A percentile compares a stretch with the other conserved stretches of the same genome.
Conservation (phyloP, 139 green algal species). For the Haematococcus lacustris region DNA sequence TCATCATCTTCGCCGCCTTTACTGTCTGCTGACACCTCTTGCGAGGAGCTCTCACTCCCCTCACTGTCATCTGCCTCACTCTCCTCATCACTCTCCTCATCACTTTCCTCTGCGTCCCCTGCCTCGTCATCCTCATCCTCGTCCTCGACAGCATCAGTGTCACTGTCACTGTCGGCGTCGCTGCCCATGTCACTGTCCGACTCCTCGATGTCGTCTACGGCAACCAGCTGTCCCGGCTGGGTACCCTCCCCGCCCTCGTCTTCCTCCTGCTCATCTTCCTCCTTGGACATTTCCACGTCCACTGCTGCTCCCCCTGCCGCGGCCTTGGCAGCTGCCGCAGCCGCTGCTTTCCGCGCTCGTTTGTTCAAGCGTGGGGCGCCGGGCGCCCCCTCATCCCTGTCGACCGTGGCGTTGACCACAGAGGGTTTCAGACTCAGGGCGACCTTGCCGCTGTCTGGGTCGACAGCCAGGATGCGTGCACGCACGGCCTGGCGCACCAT, state of each 20-base stretch:
- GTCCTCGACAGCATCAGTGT: conserved; percentile 22
- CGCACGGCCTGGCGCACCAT: conserved; percentile 52
- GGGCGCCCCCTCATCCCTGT: conserved; percentile 17
- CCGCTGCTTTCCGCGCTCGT: no score
- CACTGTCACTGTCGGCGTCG: neutral
- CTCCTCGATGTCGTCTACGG: no score
- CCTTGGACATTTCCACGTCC: conserved; percentile 38
- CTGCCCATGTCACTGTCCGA: conserved; percentile 3
- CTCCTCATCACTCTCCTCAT: conserved; percentile 8
- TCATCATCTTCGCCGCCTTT: conserved; percentile 22
- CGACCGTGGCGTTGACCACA: conserved; percentile 38
- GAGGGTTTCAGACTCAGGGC: conserved; percentile 65
- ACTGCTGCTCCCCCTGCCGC: conserved; percentile 8
- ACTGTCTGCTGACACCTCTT: conserved; percentile 25
- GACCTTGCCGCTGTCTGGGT: conserved; percentile 41
- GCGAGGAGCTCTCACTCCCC: neutral
- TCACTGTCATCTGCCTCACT: conserved; percentile 19
- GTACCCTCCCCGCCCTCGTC: conserved; percentile 16
- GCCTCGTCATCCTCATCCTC: conserved; percentile 15
- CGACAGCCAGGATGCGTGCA: conserved; percentile 36
- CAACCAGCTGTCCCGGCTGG: neutral
- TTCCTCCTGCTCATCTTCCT: conserved; percentile 31
- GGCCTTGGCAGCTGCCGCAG: no score
- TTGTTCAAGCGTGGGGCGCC: conserved; percentile 1
- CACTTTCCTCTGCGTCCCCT: conserved; percentile 22